phyloP scores from a whole-genome alignment of 345 rosid genomes.

The Heritiera littoralis region DNA sequence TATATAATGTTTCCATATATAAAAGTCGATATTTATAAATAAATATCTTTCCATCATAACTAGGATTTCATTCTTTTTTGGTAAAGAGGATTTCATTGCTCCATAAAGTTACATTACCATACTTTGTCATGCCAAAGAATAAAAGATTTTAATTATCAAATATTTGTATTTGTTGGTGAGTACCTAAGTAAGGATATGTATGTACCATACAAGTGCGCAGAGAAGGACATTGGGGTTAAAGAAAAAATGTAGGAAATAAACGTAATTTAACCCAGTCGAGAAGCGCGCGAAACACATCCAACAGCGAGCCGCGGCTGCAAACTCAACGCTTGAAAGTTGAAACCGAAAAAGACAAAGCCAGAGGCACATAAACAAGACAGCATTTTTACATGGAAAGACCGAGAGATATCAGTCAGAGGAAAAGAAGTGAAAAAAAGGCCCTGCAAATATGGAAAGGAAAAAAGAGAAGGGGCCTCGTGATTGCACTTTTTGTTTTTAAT shows the following conservation, averaged over 20 bases:
- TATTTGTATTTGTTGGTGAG: too few relatives aligned
- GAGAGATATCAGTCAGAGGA: background rate
- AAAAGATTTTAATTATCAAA: too few relatives aligned
- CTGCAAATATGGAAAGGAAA: background rate
- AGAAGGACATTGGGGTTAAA: background rate
- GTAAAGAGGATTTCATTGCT: too few relatives aligned
- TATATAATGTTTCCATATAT: too few relatives aligned
- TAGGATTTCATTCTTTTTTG: too few relatives aligned
- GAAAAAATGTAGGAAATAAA: background rate
- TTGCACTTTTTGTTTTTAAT: conserved; percentile 1
- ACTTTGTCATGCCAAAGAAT: too few relatives aligned
- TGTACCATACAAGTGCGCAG: too few relatives aligned
- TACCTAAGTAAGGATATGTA: too few relatives aligned
- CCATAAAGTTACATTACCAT: too few relatives aligned
- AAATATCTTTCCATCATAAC: too few relatives aligned
- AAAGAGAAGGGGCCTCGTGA: conserved; percentile 9
- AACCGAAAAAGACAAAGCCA: background rate
- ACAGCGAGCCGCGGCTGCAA: background rate
- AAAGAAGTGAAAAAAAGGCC: background rate
- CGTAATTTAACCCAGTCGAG: background rate
- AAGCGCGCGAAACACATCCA: conserved; percentile 8
- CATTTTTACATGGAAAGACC: background rate
- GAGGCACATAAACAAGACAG: background rate
- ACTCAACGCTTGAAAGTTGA: background rate
- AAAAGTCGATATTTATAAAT: too few relatives aligned